Base-by-base conservation (phyloP, 169 alveolate genomes). In the Cryptosporidium sp. region DNA sequence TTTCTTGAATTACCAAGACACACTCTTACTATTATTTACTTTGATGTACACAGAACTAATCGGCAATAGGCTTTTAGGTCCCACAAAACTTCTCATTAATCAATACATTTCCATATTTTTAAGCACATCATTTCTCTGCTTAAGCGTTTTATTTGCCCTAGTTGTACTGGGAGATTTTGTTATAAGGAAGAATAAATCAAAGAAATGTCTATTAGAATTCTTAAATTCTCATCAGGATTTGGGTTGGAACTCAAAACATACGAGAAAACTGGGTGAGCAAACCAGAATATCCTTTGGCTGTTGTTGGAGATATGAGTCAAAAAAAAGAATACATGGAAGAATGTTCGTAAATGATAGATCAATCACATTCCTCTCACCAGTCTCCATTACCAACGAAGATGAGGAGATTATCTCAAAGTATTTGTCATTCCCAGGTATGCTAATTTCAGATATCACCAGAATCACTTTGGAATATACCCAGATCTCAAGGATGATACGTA, bases 271-370 rank as follows among this genome's bases (percentile, higher is more conserved):
- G 14, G 26, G 50, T 6, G 55, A 52, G 10, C 48, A 52, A 33
- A 55, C 71, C 41, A 41, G 26, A 23, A 65, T 62, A 33, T 62
- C 89, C 21, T 80, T 80, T 80, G 89, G 89, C 5, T 80, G 89
- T 37, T 80, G 89, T 39, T 80, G 89, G 89, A 80, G 89, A 48
- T 80, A 80, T 50, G 89, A 80, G 6, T 80, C 89, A n/a, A 80
- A 80, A 50, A 80, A 80, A 48, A 80, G 89, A 21, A 65, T 80
- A 37, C 89, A 80, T 26, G 89, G 89, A 12, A 31, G 89, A 50
- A 62, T 80, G 74, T 80, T 62, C 26, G 65, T 80, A 6, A 41
- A 23, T 23, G 89, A 80, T 9, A 65, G 59, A 26, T 12, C 69
- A 50, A 62, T 80, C n/a, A 43, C 65, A 6, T 80, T 80, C 45